These are phyloP conservation scores for Solanum piurae DNA, from an alignment of 257 asterid species.

Conservation along the genomic window DNA sequence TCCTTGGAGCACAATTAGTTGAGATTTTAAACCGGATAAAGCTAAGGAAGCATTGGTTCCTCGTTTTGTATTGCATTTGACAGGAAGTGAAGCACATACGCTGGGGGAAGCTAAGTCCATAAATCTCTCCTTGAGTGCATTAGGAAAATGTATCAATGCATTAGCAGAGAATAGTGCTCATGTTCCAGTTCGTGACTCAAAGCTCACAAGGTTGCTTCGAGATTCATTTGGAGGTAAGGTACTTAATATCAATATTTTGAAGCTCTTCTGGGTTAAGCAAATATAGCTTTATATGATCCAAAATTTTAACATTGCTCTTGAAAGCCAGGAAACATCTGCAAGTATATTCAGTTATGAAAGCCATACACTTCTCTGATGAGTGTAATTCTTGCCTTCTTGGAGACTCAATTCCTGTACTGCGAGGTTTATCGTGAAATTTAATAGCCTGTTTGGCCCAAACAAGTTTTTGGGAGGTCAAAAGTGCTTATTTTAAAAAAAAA, in stretches of 20 bases:
- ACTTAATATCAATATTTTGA: background rate
- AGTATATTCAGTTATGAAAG: background rate
- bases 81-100: slow-evolving; percentile 87
- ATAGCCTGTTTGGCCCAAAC: background rate
- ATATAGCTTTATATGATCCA: background rate
- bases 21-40: background rate
- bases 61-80: background rate
- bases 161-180: slow-evolving; percentile 88
- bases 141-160: slow-evolving; percentile 93
- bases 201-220: slow-evolving; percentile 82
- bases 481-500: background rate
- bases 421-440: background rate
- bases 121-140: slow-evolving; percentile 79
- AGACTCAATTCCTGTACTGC: background rate
- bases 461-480: background rate
- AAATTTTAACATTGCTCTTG: background rate
- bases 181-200: slow-evolving; percentile 90
- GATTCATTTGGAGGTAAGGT: slow-evolving; percentile 92
- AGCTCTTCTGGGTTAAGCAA: background rate
- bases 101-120: slow-evolving; percentile 86
- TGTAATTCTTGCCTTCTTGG: background rate
- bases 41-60: background rate
- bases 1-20: background rate
- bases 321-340: background rate
- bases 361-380: background rate